These are phyloP conservation scores for Aspergillus latus DNA, from an alignment of 2,329 filamentous ascomycete species.

Conservation along the genomic window DNA sequence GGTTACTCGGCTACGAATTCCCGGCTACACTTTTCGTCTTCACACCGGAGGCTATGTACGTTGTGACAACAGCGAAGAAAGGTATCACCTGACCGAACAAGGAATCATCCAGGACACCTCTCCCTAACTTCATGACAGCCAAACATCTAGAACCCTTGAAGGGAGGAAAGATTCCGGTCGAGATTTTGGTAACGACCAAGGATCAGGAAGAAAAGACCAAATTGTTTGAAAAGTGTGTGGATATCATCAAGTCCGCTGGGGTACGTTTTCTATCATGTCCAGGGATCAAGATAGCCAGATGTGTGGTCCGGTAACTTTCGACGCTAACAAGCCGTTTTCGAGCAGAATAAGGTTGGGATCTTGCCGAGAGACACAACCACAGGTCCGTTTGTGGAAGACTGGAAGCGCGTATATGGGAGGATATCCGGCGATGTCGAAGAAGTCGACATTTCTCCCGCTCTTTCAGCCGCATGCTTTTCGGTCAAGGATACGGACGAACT, in stretches of 20 bases:
- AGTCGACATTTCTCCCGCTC: slow-evolving; percentile 77
- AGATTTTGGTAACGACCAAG: slow-evolving; percentile 88
- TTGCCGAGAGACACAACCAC: slow-evolving; percentile 79
- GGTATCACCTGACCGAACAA: slow-evolving; percentile 53
- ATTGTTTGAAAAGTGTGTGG: slow-evolving; percentile 78
- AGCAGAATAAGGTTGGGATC: slow-evolving; percentile 82
- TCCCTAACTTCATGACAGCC: slow-evolving; percentile 53
- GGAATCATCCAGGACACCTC: background rate
- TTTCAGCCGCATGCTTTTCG: slow-evolving; percentile 81
- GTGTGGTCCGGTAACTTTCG: background rate
- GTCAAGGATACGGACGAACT: slow-evolving; percentile 95
- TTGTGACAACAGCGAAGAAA: slow-evolving; percentile 97
- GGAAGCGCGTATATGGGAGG: slow-evolving; percentile 79
- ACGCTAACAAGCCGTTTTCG: background rate
- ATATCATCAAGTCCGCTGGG: slow-evolving; percentile 82
- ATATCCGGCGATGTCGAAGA: slow-evolving; percentile 84
- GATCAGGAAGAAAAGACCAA: slow-evolving; percentile 89
- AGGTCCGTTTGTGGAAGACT: slow-evolving; percentile 92
- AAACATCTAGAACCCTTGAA: slow-evolving; percentile 92
- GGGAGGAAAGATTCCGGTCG: slow-evolving; percentile 86
- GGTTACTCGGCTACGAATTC: slow-evolving; percentile 98
- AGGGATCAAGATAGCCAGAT: background rate
- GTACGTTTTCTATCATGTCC: slow-evolving; percentile 52
- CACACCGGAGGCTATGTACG: slow-evolving; percentile 81
- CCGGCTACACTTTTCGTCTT: slow-evolving; percentile 93